Evolutionary conservation across 2,329 filamentous ascomycete genomes (phyloP).

Genomic region (Penicillium glabrum): DNA sequence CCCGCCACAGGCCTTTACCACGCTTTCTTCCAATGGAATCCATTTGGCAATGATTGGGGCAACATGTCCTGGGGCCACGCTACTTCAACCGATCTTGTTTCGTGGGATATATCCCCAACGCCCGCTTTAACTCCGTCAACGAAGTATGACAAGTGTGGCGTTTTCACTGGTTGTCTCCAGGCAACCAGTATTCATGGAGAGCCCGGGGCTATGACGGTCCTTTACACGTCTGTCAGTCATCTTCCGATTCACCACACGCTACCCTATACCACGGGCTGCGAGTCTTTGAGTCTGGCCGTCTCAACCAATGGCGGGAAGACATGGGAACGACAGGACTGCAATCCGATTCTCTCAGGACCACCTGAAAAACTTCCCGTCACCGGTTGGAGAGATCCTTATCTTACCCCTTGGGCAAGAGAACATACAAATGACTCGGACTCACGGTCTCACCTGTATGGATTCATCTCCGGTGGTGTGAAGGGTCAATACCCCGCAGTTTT

Average conservation of each 20-base stretch:
- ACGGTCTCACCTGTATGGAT: conserved; percentile 42
- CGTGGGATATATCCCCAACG: conserved; percentile 33
- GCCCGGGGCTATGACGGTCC: conserved; percentile 31
- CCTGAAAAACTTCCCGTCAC: conserved; percentile 37
- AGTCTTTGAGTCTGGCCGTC: conserved; percentile 40
- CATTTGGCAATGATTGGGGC: conserved; percentile 42
- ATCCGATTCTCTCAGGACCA: conserved; percentile 40
- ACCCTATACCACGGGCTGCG: conserved; percentile 36
- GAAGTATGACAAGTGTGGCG: conserved; percentile 40
- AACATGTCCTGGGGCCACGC: conserved; percentile 46
- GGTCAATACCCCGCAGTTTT: conserved; percentile 47
- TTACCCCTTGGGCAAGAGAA: conserved; percentile 21
- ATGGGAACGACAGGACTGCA: conserved; percentile 36
- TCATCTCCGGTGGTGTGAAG: conserved; percentile 50
- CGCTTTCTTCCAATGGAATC: conserved; percentile 47
- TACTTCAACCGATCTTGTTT: conserved; percentile 39
- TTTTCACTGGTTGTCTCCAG: conserved; percentile 45
- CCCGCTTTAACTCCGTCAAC: conserved; percentile 35
- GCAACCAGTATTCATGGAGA: conserved; percentile 26
- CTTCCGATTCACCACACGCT: conserved; percentile 44
- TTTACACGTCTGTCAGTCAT: conserved; percentile 43
- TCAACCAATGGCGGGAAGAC: conserved; percentile 40
- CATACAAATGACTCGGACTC: conserved; percentile 1
- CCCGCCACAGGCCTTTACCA: conserved; percentile 41
- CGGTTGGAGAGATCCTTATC: conserved; percentile 45